Evolutionary conservation across 1,284 basidiomycete species (phyloP).

Genomic region (Ganoderma sinense): DNA sequence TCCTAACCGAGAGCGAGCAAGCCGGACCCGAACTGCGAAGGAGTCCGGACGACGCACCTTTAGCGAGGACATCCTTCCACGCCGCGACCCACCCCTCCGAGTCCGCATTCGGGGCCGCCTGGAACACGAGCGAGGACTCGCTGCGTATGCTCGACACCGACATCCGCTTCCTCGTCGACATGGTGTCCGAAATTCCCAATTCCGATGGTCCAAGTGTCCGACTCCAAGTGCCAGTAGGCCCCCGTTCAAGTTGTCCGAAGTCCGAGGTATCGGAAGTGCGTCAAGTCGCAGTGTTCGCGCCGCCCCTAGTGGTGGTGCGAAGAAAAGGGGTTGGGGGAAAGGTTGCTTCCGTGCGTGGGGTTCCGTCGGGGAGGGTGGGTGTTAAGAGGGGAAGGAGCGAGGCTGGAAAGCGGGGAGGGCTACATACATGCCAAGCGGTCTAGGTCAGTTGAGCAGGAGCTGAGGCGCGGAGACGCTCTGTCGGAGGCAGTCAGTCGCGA

Average conservation of each 20-base stretch:
- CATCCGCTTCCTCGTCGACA: slow-evolving; percentile 42
- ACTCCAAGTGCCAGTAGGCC: too few relatives aligned
- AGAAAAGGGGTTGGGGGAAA: background rate
- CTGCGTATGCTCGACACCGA: slow-evolving; percentile 44
- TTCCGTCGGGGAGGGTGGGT: background rate
- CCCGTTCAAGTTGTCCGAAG: background rate
- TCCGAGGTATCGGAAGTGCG: too few relatives aligned
- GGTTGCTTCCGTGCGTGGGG: background rate
- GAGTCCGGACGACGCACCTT: slow-evolving; percentile 47
- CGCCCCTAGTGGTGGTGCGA: background rate
- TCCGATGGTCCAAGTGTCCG: background rate
- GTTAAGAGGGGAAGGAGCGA: slow-evolving; percentile 1
- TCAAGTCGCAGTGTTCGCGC: background rate
- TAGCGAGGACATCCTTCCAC: slow-evolving; percentile 62
- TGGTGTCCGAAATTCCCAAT: slow-evolving; percentile 6
- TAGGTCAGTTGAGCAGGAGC: slow-evolving; percentile 11
- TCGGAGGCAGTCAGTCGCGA: slow-evolving; percentile 12
- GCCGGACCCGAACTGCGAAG: background rate
- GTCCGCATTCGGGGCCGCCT: slow-evolving; percentile 47
- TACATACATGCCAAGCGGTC: slow-evolving; percentile 32
- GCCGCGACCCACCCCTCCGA: slow-evolving; percentile 63
- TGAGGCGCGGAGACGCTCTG: slow-evolving; percentile 13
- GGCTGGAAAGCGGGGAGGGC: background rate
- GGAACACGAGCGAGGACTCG: slow-evolving; percentile 40
- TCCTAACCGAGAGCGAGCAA: background rate